Conservation (phyloP, 164 flowering plant genomes). For the Sextonia rubra region DNA sequence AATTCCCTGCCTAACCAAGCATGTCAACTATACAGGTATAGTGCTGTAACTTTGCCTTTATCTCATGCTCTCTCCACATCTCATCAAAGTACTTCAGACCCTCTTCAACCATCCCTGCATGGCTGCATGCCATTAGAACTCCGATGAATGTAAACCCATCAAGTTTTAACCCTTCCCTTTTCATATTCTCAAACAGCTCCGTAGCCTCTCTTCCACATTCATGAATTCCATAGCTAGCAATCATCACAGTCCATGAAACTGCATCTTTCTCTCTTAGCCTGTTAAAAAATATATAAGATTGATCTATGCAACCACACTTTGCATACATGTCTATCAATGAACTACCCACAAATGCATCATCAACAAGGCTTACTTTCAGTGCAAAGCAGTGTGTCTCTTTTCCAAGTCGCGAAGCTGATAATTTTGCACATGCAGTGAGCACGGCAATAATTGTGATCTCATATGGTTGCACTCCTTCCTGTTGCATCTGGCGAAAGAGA, state of each 20-base stretch:
- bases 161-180: constrained; percentile 29
- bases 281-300: constrained; percentile 41
- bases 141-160: constrained; percentile 51
- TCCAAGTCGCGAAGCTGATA: constrained; percentile 51
- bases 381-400: constrained; percentile 57
- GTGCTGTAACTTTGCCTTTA: constrained; percentile 56
- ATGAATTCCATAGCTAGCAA: constrained; percentile 57
- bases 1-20: constrained; percentile 56
- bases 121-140: constrained; percentile 53
- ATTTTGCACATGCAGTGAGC: constrained; percentile 52
- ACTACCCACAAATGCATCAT: constrained; percentile 41
- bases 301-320: constrained; percentile 49
- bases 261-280: constrained; percentile 32
- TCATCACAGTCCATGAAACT: constrained; percentile 55
- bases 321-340: constrained; percentile 64
- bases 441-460: constrained; percentile 40
- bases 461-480: constrained; percentile 29
- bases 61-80: constrained; percentile 23
- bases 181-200: constrained; percentile 44
- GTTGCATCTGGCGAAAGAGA: constrained; percentile 47
- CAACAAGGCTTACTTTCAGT: constrained; percentile 32
- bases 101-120: constrained; percentile 44
- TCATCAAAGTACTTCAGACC: constrained; percentile 29
- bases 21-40: constrained; percentile 64
- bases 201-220: constrained; percentile 48